Evolutionary conservation across 208 protist species (phyloP).

Genomic region (Trypanosoma platydactyli): DNA sequence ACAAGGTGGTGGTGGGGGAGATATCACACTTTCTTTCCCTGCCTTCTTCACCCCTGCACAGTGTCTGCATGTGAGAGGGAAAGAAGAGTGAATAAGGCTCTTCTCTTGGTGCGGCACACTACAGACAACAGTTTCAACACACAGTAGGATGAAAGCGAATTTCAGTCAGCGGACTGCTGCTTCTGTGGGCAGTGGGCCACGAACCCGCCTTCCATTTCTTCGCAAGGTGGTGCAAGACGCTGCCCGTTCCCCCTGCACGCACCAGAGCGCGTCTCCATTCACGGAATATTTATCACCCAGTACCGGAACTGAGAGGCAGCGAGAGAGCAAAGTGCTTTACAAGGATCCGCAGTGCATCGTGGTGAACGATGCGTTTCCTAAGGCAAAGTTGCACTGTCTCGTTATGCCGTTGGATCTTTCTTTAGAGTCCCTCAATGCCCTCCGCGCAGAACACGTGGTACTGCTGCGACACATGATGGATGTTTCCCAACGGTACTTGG

Average conservation of each 20-base stretch:
- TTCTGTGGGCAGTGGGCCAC: slow-evolving; percentile 41
- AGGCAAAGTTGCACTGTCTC: slow-evolving; percentile 81
- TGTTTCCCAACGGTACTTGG: slow-evolving; percentile 54
- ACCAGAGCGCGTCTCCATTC: slow-evolving; percentile 35
- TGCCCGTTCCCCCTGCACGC: slow-evolving; percentile 30
- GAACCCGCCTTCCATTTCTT: slow-evolving; percentile 73
- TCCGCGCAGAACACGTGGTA: slow-evolving; percentile 41
- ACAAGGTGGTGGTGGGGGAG: too few species aligned
- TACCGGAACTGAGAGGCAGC: slow-evolving; percentile 35
- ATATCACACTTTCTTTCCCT: too few species aligned
- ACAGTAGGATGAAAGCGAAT: neutral
- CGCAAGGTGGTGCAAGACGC: slow-evolving; percentile 65
- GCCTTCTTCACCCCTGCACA: too few species aligned
- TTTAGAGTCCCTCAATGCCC: slow-evolving; percentile 61
- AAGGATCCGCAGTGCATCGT: slow-evolving; percentile 71
- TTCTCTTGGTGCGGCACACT: too few species aligned
- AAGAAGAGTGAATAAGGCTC: too few species aligned
- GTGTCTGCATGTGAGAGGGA: too few species aligned
- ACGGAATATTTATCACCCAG: slow-evolving; percentile 42
- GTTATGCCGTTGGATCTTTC: slow-evolving; percentile 75
- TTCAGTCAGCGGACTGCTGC: neutral
- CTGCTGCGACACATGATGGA: slow-evolving; percentile 61
- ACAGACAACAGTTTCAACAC: too few species aligned
- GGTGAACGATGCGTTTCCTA: slow-evolving; percentile 88
- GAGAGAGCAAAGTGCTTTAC: slow-evolving; percentile 59